Evolutionary conservation across 164 flowering plant genomes (phyloP), one percentile per base, ranked within the genome.

Genomic region (Aristolochia californica): DNA sequence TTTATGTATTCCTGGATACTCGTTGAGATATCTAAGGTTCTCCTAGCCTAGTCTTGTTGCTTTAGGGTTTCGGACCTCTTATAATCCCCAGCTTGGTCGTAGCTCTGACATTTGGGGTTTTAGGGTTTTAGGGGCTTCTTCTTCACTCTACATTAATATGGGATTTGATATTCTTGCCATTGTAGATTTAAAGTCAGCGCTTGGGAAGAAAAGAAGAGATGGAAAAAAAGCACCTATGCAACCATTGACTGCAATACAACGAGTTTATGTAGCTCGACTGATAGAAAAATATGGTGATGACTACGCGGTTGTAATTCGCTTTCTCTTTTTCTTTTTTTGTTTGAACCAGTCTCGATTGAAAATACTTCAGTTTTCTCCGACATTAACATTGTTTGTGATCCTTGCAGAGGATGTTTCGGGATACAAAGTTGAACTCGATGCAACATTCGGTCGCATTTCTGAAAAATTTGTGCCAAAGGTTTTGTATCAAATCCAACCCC

Each of bases 191-290:
- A 93, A 85, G 70, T 55, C 83, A 7, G 96, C 81, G 9, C 82
- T 93, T 20, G 94, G 98, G 49, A 93, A 93, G 82, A 80, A 78
- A 65, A 77, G 97, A 50, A 84, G 72, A 62, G 97, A 93, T 75
- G 97, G 97, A 18, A 80, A 80, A 67, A 63, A 52, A 45, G 76
- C 84, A 12, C 79, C 77, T 40, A 60, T 66, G 65, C 84, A 89
- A 67, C 97, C 91, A 48, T 68, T 93, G 69, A 87, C 97, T 21
- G 43, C 77, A 20, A 77, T 83, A 49, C 98, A 89, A 44, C 84
- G 94, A 2, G 56, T 69, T 65, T 77, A 89, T 62, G 45, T 93
- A 1, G 24, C 76, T 43, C 76, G 68, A 44, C 74, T 93, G 18
- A 61, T 89, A 47, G 85, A 85, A 69, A 81, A 84, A 67, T 73